Percentiles rank a stretch among this genome's conserved stretches.
Evolutionary conservation across 805 yeast genomes (phyloP).

Genomic region (Jamesozyma hellenica): DNA sequence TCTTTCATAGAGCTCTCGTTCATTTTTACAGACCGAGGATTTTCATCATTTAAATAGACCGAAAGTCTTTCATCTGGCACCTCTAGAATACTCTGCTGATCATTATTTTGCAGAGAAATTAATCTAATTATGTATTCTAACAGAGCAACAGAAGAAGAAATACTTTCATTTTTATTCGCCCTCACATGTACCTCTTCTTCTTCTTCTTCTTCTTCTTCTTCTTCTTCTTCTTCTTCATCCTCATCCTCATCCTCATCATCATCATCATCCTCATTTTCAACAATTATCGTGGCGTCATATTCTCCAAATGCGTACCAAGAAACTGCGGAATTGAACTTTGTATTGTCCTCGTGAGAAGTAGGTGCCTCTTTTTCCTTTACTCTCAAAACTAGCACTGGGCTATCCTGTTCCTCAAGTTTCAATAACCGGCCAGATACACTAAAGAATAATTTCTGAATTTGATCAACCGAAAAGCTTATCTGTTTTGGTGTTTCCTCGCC

Average conservation of each 20-base stretch:
- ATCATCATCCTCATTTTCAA: conserved; percentile 24
- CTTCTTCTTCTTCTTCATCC: conserved; percentile 18
- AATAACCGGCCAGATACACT: conserved; percentile 60
- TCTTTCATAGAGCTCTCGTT: conserved; percentile 1
- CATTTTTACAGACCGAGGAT: conserved; percentile 10
- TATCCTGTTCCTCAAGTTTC: conserved; percentile 47
- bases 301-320: conserved; percentile 48
- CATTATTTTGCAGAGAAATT: conserved; percentile 49
- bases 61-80: conserved; percentile 59
- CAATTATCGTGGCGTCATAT: conserved; percentile 19
- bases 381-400: conserved; percentile 62
- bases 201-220: conserved; percentile 7
- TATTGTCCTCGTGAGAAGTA: conserved; percentile 16
- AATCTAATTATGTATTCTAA: conserved; percentile 56
- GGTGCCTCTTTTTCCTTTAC: conserved; percentile 3
- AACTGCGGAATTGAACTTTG: conserved; percentile 18
- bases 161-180: conserved; percentile 4
- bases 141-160: conserved; percentile 39
- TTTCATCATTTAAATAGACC: conserved; percentile 52
- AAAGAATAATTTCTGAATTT: conserved; percentile 48
- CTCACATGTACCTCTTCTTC: not conserved
- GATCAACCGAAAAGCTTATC: conserved; percentile 30
- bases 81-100: conserved; percentile 41
- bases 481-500: conserved; percentile 32
- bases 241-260: conserved; percentile 20